Conservation (phyloP, 805 yeast species). For the Starmerella vaccinii region DNA sequence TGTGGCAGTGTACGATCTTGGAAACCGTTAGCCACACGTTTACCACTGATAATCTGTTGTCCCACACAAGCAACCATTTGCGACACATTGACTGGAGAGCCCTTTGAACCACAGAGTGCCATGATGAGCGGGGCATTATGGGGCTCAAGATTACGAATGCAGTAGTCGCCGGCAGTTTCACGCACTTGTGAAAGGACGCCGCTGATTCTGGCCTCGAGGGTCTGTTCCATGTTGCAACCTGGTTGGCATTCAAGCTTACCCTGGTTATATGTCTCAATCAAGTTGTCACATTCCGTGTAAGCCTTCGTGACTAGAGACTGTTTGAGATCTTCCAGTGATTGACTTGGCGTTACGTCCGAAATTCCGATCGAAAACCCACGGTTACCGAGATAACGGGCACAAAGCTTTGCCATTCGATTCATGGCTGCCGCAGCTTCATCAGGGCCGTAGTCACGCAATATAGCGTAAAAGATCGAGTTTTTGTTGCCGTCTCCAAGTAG, state of each 20-base stretch:
- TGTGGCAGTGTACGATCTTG: slow-evolving; percentile 97
- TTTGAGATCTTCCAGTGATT: slow-evolving; percentile 60
- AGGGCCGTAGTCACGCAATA: slow-evolving; percentile 92
- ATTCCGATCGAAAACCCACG: slow-evolving; percentile 97
- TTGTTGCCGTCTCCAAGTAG: slow-evolving; percentile 96
- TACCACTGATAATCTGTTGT: slow-evolving; percentile 96
- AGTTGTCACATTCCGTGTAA: slow-evolving; percentile 79
- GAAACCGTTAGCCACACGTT: slow-evolving; percentile 99
- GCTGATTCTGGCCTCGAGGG: slow-evolving; percentile 94
- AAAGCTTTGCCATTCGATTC: slow-evolving; percentile 98
- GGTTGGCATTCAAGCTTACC: slow-evolving; percentile 97
- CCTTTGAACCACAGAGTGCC: slow-evolving; percentile 99
- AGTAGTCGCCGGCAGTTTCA: slow-evolving; percentile 97
- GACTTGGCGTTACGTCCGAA: slow-evolving; percentile 91
- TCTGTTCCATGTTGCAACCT: slow-evolving; percentile 97
- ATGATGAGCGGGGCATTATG: slow-evolving; percentile 93
- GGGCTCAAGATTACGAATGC: slow-evolving; percentile 80
- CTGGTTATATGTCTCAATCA: slow-evolving; percentile 62
- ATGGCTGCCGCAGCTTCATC: slow-evolving; percentile 89
- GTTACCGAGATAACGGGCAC: slow-evolving; percentile 90
- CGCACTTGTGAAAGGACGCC: slow-evolving; percentile 92
- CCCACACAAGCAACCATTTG: slow-evolving; percentile 99
- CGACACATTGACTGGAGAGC: slow-evolving; percentile 93
- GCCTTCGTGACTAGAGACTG: slow-evolving; percentile 86
- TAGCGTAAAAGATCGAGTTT: slow-evolving; percentile 90